Evolutionary conservation across 2,329 filamentous ascomycete species (phyloP), one percentile per base, ranked within the genome.

Genomic region (Gnomoniopsis smithogilvyi): DNA sequence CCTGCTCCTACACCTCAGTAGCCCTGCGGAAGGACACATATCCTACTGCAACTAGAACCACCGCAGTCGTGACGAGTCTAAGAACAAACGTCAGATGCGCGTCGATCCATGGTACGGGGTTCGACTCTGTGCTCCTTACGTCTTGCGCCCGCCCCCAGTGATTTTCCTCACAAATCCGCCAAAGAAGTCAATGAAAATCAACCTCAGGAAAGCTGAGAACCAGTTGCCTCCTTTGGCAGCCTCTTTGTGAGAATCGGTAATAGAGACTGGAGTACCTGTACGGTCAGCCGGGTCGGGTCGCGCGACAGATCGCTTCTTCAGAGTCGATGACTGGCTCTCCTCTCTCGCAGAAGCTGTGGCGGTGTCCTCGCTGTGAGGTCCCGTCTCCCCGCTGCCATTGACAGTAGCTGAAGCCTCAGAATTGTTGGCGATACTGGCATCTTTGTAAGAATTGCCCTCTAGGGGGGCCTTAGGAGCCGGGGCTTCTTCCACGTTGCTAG

Each of bases 131-230:
- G 56, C 56, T 59, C 57, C 58, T 64, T 60, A 61, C 61, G 60
- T 61, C 58, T 61, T 59, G 51, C 57, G 61, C 48, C 47, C 41
- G 38, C 57, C 48, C 22, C 61, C 62, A 47, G 50, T 61, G 12
- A 64, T 52, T 45, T 58, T 59, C 22, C 41, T 51, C 30, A 64
- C 51, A 50, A 64, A 56, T 14, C 55, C 55, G 26, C 62, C 62
- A 41, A 64, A 55, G 54, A 62, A 59, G 30, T 63, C 58, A 51
- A 64, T 59, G 46, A 64, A 62, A 21, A 63, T 59, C 48, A 55
- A 38, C 56, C 61, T 53, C 48, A 64, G 61, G 33, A 64, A 64
- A 24, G 62, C 58, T 12, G 52, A 59, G 46, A 64, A 63, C 62
- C 62, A 64, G 36, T 62, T 62, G 19, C 61, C 61, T 24, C 30